Evolutionary conservation across 2,329 filamentous ascomycete species (phyloP).

Genomic region (Alternaria sp.): DNA sequence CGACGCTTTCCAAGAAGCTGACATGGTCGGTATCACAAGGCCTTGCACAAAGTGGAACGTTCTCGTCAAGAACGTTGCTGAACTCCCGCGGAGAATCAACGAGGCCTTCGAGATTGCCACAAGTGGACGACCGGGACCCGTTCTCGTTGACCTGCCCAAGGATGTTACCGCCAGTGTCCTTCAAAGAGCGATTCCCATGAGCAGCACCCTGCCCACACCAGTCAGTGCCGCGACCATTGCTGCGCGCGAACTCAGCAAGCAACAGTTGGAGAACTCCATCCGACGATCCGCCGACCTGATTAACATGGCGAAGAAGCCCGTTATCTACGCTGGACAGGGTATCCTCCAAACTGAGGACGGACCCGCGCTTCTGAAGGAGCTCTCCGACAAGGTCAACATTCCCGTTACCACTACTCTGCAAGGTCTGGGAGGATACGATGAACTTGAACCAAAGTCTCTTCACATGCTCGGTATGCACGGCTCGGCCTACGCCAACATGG

Average conservation of each 20-base stretch:
- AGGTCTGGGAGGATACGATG: slow-evolving; percentile 90
- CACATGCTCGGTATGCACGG: slow-evolving; percentile 99
- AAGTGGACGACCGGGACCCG: slow-evolving; percentile 90
- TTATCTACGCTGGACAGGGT: slow-evolving; percentile 95
- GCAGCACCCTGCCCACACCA: slow-evolving; percentile 76
- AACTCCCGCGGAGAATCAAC: slow-evolving; percentile 92
- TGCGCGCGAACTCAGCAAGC: slow-evolving; percentile 75
- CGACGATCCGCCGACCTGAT: slow-evolving; percentile 80
- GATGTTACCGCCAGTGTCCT: slow-evolving; percentile 91
- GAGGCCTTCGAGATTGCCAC: slow-evolving; percentile 99
- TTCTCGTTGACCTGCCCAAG: slow-evolving; percentile 95
- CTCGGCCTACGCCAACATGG: slow-evolving; percentile 95
- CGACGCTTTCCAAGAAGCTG: slow-evolving; percentile 96
- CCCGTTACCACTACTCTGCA: slow-evolving; percentile 97
- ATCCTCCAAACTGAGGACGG: slow-evolving; percentile 83
- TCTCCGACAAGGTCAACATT: slow-evolving; percentile 90
- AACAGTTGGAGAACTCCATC: slow-evolving; percentile 78
- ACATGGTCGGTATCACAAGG: slow-evolving; percentile 91
- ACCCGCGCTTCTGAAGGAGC: slow-evolving; percentile 78
- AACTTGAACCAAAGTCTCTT: slow-evolving; percentile 90
- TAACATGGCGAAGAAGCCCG: slow-evolving; percentile 89
- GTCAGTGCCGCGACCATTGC: slow-evolving; percentile 88
- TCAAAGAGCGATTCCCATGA: slow-evolving; percentile 82
- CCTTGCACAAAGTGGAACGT: slow-evolving; percentile 99
- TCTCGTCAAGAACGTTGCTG: slow-evolving; percentile 95